Evolutionary conservation across 352 stramenopile genomes (phyloP), one percentile per base, ranked within the genome.

Genomic region (Phytophthora melonis): DNA sequence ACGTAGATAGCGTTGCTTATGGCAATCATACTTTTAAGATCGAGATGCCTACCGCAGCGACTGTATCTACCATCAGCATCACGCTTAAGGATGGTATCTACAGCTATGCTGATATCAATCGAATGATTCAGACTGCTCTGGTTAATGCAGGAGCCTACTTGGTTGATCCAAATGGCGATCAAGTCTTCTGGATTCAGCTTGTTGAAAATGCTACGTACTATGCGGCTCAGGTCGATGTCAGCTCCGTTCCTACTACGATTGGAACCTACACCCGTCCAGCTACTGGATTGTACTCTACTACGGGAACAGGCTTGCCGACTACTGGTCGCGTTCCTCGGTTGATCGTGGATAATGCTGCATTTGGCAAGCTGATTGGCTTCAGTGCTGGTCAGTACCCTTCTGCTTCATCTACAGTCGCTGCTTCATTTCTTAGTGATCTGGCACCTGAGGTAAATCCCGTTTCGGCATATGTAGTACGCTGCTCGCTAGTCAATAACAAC

Each of bases 221-320:
- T n/a, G n/a, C n/a, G n/a, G n/a, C n/a, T n/a, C n/a, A n/a, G n/a
- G n/a, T n/a, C n/a, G n/a, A n/a, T n/a, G n/a, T n/a, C n/a, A n/a
- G n/a, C n/a, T n/a, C n/a, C n/a, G n/a, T n/a, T n/a, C n/a, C n/a
- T n/a, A n/a, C n/a, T n/a, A n/a, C n/a, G n/a, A n/a, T n/a, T n/a
- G n/a, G n/a, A n/a, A n/a, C n/a, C n/a, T n/a, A n/a, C n/a, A n/a
- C n/a, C n/a, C n/a, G n/a, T n/a, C n/a, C n/a, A n/a, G n/a, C n/a
- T n/a, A n/a, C n/a, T n/a, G n/a, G n/a, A n/a, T n/a, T n/a, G n/a
- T n/a, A n/a, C n/a, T n/a, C n/a, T n/a, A n/a, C n/a, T n/a, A n/a
- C n/a, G n/a, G n/a, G n/a, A 36, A 54, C 34, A 53, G 74, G 70
- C 11, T 30, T 81, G 8, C 59, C 66, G 2, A 71, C 56, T 3